Percentiles rank a stretch among this genome's conserved stretches.
Conservation (phyloP, 2,329 filamentous ascomycete genomes). For the Aaosphaeria arxii region DNA sequence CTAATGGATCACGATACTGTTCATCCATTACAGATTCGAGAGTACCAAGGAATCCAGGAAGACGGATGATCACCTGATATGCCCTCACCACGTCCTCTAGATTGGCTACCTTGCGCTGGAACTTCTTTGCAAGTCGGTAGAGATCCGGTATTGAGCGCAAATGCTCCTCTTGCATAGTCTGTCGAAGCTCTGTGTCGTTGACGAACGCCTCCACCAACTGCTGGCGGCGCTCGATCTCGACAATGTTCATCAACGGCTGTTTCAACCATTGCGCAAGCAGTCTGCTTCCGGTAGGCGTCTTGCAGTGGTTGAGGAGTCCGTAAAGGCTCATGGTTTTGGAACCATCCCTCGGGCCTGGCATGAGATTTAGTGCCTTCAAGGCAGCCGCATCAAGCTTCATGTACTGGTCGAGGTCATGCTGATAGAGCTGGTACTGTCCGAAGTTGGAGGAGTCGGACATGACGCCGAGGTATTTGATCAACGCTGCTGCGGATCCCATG, state of each 20-base stretch:
- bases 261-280: slow-evolving; percentile 95
- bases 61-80: slow-evolving; percentile 89
- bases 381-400: slow-evolving; percentile 98
- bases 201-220: slow-evolving; percentile 95
- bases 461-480: slow-evolving; percentile 92
- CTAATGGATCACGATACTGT: slow-evolving; percentile 80
- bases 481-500: slow-evolving; percentile 88
- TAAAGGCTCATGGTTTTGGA: slow-evolving; percentile 98
- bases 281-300: slow-evolving; percentile 88
- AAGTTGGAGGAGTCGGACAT: slow-evolving; percentile 93
- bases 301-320: slow-evolving; percentile 94
- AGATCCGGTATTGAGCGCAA: slow-evolving; percentile 89
- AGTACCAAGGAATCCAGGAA: slow-evolving; percentile 86
- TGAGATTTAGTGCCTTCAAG: slow-evolving; percentile 89
- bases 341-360: slow-evolving; percentile 92
- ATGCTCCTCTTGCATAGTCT: slow-evolving; percentile 96
- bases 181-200: slow-evolving; percentile 84
- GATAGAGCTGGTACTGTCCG: slow-evolving; percentile 94
- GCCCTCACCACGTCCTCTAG: slow-evolving; percentile 93
- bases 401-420: slow-evolving; percentile 93
- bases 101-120: slow-evolving; percentile 86
- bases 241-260: slow-evolving; percentile 88
- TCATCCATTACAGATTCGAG: slow-evolving; percentile 96
- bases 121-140: slow-evolving; percentile 89
- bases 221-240: slow-evolving; percentile 86